Evolutionary conservation across 495 filamentous ascomycete species (phyloP).

Genomic region (Tirmania nivea): DNA sequence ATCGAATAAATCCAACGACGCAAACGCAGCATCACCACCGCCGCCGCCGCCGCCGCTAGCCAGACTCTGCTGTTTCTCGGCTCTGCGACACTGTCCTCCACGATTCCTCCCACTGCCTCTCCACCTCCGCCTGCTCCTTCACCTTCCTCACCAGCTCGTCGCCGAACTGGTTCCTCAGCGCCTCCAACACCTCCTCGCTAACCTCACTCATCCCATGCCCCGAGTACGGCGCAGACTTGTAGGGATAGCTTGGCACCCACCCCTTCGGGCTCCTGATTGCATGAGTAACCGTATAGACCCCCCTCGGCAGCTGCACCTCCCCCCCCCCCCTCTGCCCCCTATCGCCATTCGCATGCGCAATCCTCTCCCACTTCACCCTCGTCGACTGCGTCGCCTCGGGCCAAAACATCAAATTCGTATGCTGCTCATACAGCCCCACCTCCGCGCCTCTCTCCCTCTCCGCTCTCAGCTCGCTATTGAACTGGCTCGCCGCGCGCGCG

Average conservation of each 20-base stretch:
- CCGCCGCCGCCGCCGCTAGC: no score
- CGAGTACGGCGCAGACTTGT: background rate
- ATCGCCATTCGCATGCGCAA: conserved; percentile 11
- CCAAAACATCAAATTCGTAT: conserved; percentile 77
- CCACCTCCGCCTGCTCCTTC: background rate
- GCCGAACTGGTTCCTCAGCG: background rate
- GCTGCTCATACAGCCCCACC: conserved; percentile 69
- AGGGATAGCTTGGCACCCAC: background rate
- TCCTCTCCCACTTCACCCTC: conserved; percentile 55
- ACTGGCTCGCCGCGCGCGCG: conserved; percentile 68
- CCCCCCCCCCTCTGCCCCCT: background rate
- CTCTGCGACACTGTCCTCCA: background rate
- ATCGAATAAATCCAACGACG: no score
- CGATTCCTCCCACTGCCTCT: background rate
- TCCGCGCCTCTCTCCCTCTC: conserved; percentile 39
- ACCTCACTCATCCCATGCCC: background rate
- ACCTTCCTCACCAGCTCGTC: background rate
- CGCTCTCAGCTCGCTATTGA: conserved; percentile 47
- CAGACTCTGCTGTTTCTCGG: no score
- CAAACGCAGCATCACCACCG: no score
- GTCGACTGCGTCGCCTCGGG: conserved; percentile 80
- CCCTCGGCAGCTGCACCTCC: no score
- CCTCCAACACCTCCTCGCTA: background rate
- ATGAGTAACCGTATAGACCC: conserved; percentile 8
- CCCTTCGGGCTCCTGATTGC: background rate